Evolutionary conservation across 2,329 filamentous ascomycete genomes (phyloP).

Genomic region (Ophiocordyceps robertsii): DNA sequence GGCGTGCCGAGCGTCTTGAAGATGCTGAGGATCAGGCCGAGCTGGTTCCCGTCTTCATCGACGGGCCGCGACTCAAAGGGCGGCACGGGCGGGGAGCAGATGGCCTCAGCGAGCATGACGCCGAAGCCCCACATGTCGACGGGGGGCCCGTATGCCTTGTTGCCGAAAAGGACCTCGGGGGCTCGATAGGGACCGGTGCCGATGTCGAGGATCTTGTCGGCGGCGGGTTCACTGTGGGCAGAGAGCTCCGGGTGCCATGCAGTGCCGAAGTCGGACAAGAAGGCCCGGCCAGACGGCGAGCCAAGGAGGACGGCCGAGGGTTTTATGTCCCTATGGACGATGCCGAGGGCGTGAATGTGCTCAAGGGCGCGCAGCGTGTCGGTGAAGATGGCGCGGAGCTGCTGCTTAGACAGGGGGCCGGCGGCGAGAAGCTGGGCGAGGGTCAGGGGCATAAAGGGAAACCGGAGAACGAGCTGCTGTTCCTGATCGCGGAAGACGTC

Average conservation of each 20-base stretch:
- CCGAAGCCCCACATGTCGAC: conserved; percentile 89
- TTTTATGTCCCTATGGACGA: conserved; percentile 91
- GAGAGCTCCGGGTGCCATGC: conserved; percentile 59
- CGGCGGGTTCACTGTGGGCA: conserved; percentile 47
- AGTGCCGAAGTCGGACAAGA: conserved; percentile 84
- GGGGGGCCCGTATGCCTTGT: conserved; percentile 53
- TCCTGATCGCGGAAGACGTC: conserved; percentile 61
- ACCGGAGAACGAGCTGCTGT: conserved; percentile 63
- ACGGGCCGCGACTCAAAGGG: conserved; percentile 68
- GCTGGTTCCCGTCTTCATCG: conserved; percentile 75
- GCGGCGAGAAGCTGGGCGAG: conserved; percentile 50
- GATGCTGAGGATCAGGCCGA: conserved; percentile 81
- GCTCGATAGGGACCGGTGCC: conserved; percentile 86
- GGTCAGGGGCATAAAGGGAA: conserved; percentile 70
- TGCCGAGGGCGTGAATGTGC: conserved; percentile 58
- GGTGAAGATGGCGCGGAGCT: conserved; percentile 33
- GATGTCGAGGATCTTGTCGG: conserved; percentile 76
- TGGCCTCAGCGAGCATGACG: conserved; percentile 68
- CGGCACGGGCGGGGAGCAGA: conserved; percentile 36
- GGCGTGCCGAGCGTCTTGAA: conserved; percentile 88
- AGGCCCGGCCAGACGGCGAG: conserved; percentile 55
- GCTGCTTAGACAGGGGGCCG: conserved; percentile 12
- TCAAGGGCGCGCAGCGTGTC: conserved; percentile 60
- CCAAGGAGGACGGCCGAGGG: conserved; percentile 75
- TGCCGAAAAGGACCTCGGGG: conserved; percentile 81